Conservation (phyloP, 345 rosid species). For the Salix viminalis region DNA sequence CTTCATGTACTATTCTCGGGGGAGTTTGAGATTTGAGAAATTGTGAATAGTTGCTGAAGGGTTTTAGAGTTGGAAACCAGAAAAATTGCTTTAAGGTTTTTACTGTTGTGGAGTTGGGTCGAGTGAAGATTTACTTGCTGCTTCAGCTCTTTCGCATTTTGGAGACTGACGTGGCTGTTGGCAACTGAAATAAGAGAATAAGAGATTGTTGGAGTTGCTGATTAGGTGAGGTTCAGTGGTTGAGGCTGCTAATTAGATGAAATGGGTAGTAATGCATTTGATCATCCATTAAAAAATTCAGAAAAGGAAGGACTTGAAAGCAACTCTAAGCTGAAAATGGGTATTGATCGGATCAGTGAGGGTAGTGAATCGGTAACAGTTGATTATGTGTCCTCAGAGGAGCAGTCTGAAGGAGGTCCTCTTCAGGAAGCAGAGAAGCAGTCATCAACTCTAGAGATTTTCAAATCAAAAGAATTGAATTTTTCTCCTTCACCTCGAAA, state of each 20-base stretch:
- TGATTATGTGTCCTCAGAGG: slow-evolving; percentile 21
- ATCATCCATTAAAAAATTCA: slow-evolving; percentile 39
- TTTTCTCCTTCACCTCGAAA: slow-evolving; percentile 27
- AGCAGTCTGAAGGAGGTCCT: slow-evolving; percentile 14
- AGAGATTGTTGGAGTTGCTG: slow-evolving; percentile 4
- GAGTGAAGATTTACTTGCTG: background rate
- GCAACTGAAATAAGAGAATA: background rate
- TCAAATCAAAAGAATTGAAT: slow-evolving; percentile 10
- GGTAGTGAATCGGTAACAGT: slow-evolving; percentile 12
- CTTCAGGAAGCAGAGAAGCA: slow-evolving; percentile 21
- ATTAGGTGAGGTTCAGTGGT: slow-evolving; percentile 6
- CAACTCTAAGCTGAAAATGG: slow-evolving; percentile 24
- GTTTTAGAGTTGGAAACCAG: slow-evolving; percentile 1
- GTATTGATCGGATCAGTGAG: slow-evolving; percentile 15
- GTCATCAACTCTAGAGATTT: slow-evolving; percentile 31
- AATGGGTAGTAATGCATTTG: slow-evolving; percentile 55
- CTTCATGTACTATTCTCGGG: background rate
- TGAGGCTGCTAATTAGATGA: slow-evolving; percentile 13
- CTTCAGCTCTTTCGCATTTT: background rate
- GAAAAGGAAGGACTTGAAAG: slow-evolving; percentile 27
- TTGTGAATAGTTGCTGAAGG: slow-evolving; percentile 4
- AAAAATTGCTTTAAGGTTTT: slow-evolving; percentile 8
- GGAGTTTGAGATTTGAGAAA: slow-evolving; percentile 1
- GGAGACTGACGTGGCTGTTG: background rate
- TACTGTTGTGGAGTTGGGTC: background rate